These are phyloP conservation scores for Arabidopsis lyrata DNA, from an alignment of 441 rosid species.

Conservation along the genomic window DNA sequence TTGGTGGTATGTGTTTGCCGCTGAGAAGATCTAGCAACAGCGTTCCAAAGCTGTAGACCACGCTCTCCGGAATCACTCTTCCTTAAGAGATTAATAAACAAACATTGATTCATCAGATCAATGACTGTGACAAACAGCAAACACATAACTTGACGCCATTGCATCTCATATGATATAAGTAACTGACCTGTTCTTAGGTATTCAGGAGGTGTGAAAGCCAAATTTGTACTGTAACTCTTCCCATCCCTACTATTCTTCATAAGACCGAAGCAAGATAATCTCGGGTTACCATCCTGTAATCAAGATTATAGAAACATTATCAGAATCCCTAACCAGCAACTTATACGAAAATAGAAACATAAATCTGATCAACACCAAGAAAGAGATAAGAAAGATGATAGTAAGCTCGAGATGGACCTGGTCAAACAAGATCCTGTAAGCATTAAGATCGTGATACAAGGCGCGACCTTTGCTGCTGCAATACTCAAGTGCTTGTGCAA, in stretches of 20 bases:
- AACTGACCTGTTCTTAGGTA: constrained; percentile 88
- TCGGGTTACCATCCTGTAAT: constrained; percentile 87
- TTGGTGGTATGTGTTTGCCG: constrained; percentile 96
- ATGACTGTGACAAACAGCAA: not conserved
- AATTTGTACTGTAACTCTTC: constrained; percentile 95
- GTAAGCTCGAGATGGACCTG: constrained; percentile 59
- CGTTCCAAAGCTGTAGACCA: constrained; percentile 96
- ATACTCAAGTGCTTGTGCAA: constrained; percentile 92
- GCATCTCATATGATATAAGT: constrained; percentile 21
- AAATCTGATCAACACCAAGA: not conserved
- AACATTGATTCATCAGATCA: constrained; percentile 30
- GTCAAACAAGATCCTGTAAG: constrained; percentile 93
- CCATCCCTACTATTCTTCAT: constrained; percentile 99
- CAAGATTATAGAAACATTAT: constrained; percentile 3
- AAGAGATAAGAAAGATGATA: constrained; percentile 14
- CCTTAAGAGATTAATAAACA: constrained; percentile 55
- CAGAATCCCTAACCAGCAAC: constrained; percentile 6
- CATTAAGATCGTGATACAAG: constrained; percentile 94
- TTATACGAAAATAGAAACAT: constrained; percentile 34
- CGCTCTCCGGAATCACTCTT: constrained; percentile 91
- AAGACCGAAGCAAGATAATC: constrained; percentile 96
- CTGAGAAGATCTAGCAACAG: constrained; percentile 96
- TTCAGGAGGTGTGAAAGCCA: constrained; percentile 99
- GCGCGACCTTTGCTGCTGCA: constrained; percentile 93
- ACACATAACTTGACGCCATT: constrained; percentile 24